These are phyloP conservation scores for Aspergillus fumigatus DNA, from an alignment of 2,329 filamentous ascomycete genomes.

Conservation along the genomic window DNA sequence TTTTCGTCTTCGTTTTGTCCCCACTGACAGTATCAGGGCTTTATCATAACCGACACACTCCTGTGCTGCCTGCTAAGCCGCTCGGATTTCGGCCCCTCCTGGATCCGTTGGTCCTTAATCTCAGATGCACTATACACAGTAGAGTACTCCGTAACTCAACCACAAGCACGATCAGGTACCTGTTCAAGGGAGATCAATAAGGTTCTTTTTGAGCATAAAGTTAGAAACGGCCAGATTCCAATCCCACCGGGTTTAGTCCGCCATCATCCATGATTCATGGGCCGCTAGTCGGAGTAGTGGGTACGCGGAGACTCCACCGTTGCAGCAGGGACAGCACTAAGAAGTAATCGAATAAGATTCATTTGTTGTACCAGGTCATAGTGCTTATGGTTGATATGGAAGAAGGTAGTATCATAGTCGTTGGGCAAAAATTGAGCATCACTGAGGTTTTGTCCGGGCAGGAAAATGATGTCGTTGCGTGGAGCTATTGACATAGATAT, in stretches of 20 bases:
- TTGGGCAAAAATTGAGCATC: background rate
- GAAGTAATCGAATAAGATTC: background rate
- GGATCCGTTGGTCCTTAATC: background rate
- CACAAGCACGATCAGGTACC: no score
- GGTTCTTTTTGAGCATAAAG: background rate
- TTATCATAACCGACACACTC: background rate
- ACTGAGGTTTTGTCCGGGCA: background rate
- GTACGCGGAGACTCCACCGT: background rate
- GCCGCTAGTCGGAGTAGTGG: background rate
- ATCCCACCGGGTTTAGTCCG: background rate
- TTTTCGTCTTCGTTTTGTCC: slow-evolving; percentile 13
- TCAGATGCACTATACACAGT: background rate
- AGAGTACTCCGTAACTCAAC: no score
- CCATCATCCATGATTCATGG: background rate
- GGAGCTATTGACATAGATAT: background rate
- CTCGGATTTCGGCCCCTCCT: background rate
- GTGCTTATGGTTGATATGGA: background rate
- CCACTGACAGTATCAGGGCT: slow-evolving; percentile 6
- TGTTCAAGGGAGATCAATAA: background rate
- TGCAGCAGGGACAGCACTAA: background rate
- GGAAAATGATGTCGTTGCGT: background rate
- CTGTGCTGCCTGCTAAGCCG: background rate
- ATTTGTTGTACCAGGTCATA: background rate
- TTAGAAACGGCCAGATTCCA: background rate
- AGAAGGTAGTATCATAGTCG: background rate